These are phyloP conservation scores for Heteromeles arbutifolia DNA, from an alignment of 306 rosid genomes.

Conservation along the genomic window DNA sequence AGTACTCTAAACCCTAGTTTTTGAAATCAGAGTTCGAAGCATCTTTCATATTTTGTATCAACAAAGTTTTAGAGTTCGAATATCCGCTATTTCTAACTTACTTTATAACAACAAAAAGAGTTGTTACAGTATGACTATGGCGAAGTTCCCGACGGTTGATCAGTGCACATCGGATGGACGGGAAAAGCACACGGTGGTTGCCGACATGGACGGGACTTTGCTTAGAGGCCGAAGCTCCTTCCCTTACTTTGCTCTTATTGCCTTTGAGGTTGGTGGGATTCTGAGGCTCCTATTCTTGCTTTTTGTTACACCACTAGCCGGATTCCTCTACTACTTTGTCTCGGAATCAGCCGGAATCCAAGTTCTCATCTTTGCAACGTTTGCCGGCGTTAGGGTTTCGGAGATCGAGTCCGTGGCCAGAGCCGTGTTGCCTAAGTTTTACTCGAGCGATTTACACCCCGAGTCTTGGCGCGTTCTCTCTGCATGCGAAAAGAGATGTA, in stretches of 20 bases:
- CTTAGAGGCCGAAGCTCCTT: conserved; percentile 71
- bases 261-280: conserved; percentile 75
- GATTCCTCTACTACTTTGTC: conserved; percentile 55
- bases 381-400: conserved; percentile 47
- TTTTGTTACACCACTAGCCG: conserved; percentile 59
- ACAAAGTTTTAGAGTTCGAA: background rate
- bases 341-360: conserved; percentile 75
- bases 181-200: conserved; percentile 65
- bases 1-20: background rate
- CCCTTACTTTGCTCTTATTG: conserved; percentile 70
- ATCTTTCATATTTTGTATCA: no score
- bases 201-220: conserved; percentile 86
- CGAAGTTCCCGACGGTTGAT: conserved; percentile 40
- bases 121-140: background rate
- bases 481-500: conserved; percentile 52
- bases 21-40: no score
- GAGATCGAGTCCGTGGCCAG: conserved; percentile 65
- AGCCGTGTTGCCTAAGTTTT: conserved; percentile 77
- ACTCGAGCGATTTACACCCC: conserved; percentile 47
- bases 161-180: conserved; percentile 55
- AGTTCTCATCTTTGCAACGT: conserved; percentile 50
- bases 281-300: conserved; percentile 56
- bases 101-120: background rate
- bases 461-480: conserved; percentile 72
- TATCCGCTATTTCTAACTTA: background rate